Base-by-base conservation (phyloP, 805 yeast genomes). In the Ogataea nakhonphanomensis region DNA sequence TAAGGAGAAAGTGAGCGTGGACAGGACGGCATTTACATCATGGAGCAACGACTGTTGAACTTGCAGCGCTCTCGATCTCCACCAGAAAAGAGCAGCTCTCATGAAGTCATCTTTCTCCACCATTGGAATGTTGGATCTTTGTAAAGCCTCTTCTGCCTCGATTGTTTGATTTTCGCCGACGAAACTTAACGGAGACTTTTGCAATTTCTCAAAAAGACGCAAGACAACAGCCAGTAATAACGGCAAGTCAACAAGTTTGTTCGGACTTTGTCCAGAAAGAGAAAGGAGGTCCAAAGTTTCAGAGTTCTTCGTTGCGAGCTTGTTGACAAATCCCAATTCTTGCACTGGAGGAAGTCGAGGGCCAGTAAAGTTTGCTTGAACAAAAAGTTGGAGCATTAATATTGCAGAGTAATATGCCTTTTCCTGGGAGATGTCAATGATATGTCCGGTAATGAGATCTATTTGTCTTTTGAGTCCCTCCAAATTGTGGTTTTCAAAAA, bases 311-410 rank as follows among this genome's bases (percentile, higher is more conserved):
- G 26, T 17, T 6, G 29, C 6, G 9, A 52, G 10, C 23, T 46
- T 12, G 20, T 22, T 33, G n/a, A 64, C 54, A 25, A 47, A 39
- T 17, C 51, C 54, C 4, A 35, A 14, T n/a, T 33, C 24, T 2
- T 17, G 15, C 7, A 59, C 61, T 15, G 66, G 49, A 4, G 71
- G 70, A 2, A 78, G 53, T 20, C 74, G 71, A 5, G 96, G 96
- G 7, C 97, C 97, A 0, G 95, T 86, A 61, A 73, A 86, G 59
- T 90, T 90, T 36, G 74, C 62, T 58, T 87, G 95, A 11, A 84
- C 65, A 55, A 84, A 90, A 1, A 75, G 57, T 55, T 88, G 89
- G 20, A 87, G 63, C 3, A 78, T 62, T 1, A 83, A 71, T 44
- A 86, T 70, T 2, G 86, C 84, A 12, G 73, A 31, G 1, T 55